These are phyloP conservation scores for Pyrenochaeta sp. DNA, from an alignment of 2,329 filamentous ascomycete species.

Conservation along the genomic window DNA sequence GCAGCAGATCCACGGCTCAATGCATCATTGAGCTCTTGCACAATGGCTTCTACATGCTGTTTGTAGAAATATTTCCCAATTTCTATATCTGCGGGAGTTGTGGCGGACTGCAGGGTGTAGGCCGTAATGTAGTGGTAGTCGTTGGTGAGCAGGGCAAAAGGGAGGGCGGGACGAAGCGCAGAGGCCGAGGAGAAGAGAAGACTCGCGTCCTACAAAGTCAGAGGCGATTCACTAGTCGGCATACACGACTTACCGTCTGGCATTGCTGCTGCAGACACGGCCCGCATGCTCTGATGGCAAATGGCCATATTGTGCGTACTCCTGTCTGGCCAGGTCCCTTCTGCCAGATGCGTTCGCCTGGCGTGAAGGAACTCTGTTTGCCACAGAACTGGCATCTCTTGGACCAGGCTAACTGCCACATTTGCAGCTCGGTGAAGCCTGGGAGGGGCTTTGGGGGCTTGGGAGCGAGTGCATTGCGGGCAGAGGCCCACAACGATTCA, in stretches of 20 bases:
- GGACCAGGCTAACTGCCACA: conserved; percentile 76
- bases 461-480: conserved; percentile 71
- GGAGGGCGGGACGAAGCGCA: conserved; percentile 71
- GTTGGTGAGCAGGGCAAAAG: conserved; percentile 71
- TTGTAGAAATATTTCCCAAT: conserved; percentile 73
- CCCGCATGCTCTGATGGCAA: conserved; percentile 72
- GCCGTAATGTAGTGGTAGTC: conserved; percentile 69
- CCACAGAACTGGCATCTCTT: conserved; percentile 74
- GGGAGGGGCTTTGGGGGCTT: conserved; percentile 74
- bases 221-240: conserved; percentile 16
- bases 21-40: conserved; percentile 69
- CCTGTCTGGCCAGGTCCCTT: conserved; percentile 69
- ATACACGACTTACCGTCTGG: conserved; percentile 66
- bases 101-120: conserved; percentile 61
- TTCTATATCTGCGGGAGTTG: conserved; percentile 58
- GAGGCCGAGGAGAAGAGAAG: conserved; percentile 70
- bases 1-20: conserved; percentile 72
- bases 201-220: conserved; percentile 69
- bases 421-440: conserved; percentile 73
- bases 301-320: conserved; percentile 74
- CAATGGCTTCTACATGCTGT: conserved; percentile 69
- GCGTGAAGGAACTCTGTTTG: conserved; percentile 46
- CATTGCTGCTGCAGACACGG: conserved; percentile 68
- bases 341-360: conserved; percentile 59
- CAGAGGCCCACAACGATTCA: conserved; percentile 74